Base-by-base conservation (phyloP, 2,329 filamentous ascomycete species). In the Fusarium poae region DNA sequence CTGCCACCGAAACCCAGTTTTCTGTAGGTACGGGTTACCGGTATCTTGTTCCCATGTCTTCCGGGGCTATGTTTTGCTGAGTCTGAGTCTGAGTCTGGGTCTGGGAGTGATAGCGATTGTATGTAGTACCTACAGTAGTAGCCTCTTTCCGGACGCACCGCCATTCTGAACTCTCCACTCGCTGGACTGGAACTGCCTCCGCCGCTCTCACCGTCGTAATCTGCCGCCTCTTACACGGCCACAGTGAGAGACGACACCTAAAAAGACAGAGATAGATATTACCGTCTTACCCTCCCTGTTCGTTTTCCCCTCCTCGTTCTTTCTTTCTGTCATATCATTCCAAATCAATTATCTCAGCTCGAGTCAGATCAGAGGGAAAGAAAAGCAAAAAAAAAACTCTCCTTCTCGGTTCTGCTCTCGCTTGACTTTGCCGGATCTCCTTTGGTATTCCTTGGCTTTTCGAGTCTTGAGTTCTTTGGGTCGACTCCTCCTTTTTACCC, bases 161-260 rank as follows among this genome's bases (percentile, higher is more conserved):
- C 66, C 66, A 69, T 69, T 69, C 53, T 58, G 42, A 62, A 57
- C 51, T 57, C 62, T 29, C 52, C 52, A 49, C 51, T 46, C 69
- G 71, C 71, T 67, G 69, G 30, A 37, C 34, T 39, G 34, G 25
- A 39, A 51, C 48, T 51, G 32, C 72, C 62, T 72, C 65, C 72
- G 72, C 72, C 72, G 72, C 72, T 65, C 63, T 67, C 69, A 65
- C 69, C 63, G 72, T 74, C 72, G 72, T 74, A 73, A 74, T 72
- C 72, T 70, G 65, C 71, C 71, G 69, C 72, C 68, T 73, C 69
- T 62, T 68, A 61, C 60, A 70, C 63, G 65, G 55, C 57, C 66
- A 63, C 65, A 68, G 54, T 45, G 34, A 21, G 42, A 40, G 53
- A 57, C 27, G 27, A 34, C 13, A 20, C 42, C 32, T 43, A 8